A percentile compares a stretch with the other conserved stretches of the same genome.
Conservation (phyloP, 1,284 basidiomycete genomes). For the Microbotryomycetes sp. region DNA sequence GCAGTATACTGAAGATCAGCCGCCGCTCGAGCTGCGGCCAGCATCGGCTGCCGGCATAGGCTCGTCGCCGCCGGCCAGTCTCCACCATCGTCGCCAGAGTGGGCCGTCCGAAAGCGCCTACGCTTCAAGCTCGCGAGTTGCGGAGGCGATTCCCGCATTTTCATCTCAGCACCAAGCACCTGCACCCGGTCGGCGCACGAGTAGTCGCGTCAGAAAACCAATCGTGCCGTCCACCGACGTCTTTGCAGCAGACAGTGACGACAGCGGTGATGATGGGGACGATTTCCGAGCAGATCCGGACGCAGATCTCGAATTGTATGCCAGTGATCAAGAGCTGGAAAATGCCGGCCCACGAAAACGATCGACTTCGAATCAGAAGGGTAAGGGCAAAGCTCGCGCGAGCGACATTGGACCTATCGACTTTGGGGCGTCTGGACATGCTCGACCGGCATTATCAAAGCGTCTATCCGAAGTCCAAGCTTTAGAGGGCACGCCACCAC, state of each 20-base stretch:
- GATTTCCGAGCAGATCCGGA: neutral
- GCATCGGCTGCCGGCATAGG: too few relatives aligned
- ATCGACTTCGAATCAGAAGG: neutral
- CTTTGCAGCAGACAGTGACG: neutral
- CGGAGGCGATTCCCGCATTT: too few relatives aligned
- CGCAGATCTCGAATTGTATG: slow-evolving; percentile 4
- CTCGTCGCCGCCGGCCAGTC: neutral
- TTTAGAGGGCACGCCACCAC: neutral
- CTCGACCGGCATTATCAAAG: neutral
- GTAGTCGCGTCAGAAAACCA: slow-evolving; percentile 13
- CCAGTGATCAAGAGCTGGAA: neutral
- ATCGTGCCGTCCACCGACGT: neutral
- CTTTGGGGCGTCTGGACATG: neutral
- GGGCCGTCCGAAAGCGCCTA: neutral
- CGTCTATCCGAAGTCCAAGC: neutral
- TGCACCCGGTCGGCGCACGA: slow-evolving; percentile 4
- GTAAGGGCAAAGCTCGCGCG: slow-evolving; percentile 1
- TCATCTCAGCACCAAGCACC: neutral
- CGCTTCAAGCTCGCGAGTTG: neutral
- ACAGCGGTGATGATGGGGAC: slow-evolving; percentile 4
- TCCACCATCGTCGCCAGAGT: neutral
- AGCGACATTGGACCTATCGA: neutral
- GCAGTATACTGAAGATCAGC: neutral
- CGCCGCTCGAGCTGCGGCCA: neutral
- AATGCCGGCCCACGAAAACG: neutral